Evolutionary conservation across 2,329 filamentous ascomycete genomes (phyloP), one percentile per base, ranked within the genome.

Genomic region (Penicillium verrucosum): DNA sequence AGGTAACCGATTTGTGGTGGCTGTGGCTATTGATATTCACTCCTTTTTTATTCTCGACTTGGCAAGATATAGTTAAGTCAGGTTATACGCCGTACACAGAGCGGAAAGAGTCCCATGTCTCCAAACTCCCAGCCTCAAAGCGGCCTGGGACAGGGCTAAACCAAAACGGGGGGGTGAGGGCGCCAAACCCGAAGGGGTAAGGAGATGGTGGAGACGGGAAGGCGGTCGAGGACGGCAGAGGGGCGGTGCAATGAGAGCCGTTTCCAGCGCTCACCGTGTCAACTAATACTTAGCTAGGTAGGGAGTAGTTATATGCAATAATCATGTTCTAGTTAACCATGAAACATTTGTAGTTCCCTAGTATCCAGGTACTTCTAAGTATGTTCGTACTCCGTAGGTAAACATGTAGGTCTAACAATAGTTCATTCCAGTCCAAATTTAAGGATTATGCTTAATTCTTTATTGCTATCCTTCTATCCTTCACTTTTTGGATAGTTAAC

Each of bases 181-280:
- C 48, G 50, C 60, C 54, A 63, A 54, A 44, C 65, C 55, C 12
- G 34, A 62, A 59, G 14, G 46, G 65, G 63, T 30, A 65, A 30
- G 34, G 32, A 25, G 42, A 62, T 46, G 32, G 40, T 56, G 48
- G 55, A 40, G 36, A 38, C 34, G 12, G 58, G 54, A 49, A 66
- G 62, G 60, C 62, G 59, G 64, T 64, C 46, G 47, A 30, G 30
- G 43, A 46, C 46, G 51, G 59, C 60, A 61, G 60, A 43, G 10
- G 8, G 50, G 25, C 57, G 49, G 62, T 62, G 52, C 56, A 63
- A 65, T 60, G 51, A 36, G 57, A 40, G 62, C 63, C 36, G 60
- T 60, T 61, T 63, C 45, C 16, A 32, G 60, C 59, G 63, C 63
- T 65, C 52, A 56, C 63, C 60, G 61, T 62, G 34, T 37, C 34